Evolutionary conservation across 257 asterid genomes (phyloP).

Genomic region (Anisodus acutangulus): DNA sequence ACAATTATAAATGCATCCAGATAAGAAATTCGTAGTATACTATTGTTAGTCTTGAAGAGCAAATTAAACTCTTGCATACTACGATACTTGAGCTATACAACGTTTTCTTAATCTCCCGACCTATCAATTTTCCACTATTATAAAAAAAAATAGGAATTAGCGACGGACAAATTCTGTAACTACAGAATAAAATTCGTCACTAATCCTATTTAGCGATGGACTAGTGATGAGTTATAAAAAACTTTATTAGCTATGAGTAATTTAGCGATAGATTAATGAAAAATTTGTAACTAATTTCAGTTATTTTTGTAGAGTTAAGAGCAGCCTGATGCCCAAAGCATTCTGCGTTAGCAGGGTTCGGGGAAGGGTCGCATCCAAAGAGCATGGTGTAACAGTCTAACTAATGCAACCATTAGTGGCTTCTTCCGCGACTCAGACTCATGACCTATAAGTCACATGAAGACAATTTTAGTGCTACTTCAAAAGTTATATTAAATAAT

Average conservation of each 20-base stretch:
- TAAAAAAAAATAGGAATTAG: neutral
- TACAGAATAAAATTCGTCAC: neutral
- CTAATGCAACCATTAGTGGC: no score
- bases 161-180: neutral
- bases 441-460: no score
- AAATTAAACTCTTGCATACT: neutral
- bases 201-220: neutral
- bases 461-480: neutral
- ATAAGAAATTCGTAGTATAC: slow-evolving; percentile 35
- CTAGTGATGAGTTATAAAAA: neutral
- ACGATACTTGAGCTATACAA: slow-evolving; percentile 34
- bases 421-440: no score
- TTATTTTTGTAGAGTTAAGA: no score
- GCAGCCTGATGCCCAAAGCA: no score
- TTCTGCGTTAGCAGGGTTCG: no score
- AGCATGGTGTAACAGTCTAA: slow-evolving; percentile 36
- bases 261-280: neutral
- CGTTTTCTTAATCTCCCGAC: neutral
- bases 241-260: neutral
- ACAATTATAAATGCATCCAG: neutral
- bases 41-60: neutral
- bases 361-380: slow-evolving; percentile 28
- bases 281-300: neutral
- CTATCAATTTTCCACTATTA: neutral
- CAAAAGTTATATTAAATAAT: slow-evolving; percentile 45